These are phyloP conservation scores for Vigna angularis DNA, from an alignment of 306 rosid species.

Conservation along the genomic window DNA sequence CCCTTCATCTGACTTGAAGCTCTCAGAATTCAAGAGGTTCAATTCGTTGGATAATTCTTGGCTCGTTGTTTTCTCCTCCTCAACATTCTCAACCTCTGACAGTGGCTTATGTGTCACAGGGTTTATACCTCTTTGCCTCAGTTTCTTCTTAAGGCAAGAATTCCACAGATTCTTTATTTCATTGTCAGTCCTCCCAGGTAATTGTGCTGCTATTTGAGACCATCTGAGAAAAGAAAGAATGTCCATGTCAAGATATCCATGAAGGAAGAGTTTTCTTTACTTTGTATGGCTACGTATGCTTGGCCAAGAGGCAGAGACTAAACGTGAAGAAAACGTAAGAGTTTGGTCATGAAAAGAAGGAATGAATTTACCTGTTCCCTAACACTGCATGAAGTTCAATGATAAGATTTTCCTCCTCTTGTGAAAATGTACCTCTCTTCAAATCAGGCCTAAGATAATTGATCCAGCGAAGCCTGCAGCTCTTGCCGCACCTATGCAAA, in stretches of 20 bases:
- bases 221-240: conserved; percentile 56
- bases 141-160: conserved; percentile 86
- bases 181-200: conserved; percentile 92
- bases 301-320: not conserved
- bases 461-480: conserved; percentile 73
- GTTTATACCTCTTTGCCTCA: conserved; percentile 83
- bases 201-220: conserved; percentile 89
- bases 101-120: conserved; percentile 84
- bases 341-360: conserved; percentile 5
- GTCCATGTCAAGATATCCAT: conserved; percentile 17
- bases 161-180: conserved; percentile 96
- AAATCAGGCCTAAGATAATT: conserved; percentile 72
- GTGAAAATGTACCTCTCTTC: conserved; percentile 71
- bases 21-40: conserved; percentile 55
- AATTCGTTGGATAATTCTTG: conserved; percentile 51
- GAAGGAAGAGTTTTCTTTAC: not conserved
- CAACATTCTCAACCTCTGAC: conserved; percentile 53
- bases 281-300: not conserved
- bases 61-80: conserved; percentile 44
- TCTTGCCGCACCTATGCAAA: conserved; percentile 73
- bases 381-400: conserved; percentile 62
- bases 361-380: conserved; percentile 60
- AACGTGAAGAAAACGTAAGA: not conserved
- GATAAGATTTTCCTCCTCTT: conserved; percentile 62
- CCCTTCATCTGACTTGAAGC: conserved; percentile 47